Conservation (phyloP, 2,329 filamentous ascomycete genomes). For the Hypoxylon sp. region DNA sequence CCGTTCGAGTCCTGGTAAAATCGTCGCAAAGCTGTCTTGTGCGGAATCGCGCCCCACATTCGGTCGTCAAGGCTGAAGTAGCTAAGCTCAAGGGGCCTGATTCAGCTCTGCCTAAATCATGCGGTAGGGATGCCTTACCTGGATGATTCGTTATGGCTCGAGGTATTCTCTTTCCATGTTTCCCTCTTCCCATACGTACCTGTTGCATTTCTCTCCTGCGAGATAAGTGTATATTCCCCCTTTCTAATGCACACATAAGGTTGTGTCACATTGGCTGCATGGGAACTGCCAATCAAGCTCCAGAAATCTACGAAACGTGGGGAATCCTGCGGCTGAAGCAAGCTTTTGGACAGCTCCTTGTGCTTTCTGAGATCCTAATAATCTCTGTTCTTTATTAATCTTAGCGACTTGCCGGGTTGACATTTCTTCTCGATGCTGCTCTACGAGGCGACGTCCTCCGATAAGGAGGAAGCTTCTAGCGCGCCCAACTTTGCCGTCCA, state of each 20-base stretch:
- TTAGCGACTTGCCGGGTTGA: background rate
- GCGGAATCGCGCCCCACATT: constrained; percentile 23
- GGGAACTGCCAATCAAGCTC: constrained; percentile 36
- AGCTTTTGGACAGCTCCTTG: constrained; percentile 18
- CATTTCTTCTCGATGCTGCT: constrained; percentile 33
- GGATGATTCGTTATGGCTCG: no score
- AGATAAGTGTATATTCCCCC: constrained; percentile 12
- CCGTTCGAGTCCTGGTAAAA: constrained; percentile 11
- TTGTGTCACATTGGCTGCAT: constrained; percentile 33
- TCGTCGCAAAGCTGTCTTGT: background rate
- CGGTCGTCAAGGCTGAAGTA: constrained; percentile 42
- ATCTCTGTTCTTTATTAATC: constrained; percentile 7
- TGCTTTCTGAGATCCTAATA: constrained; percentile 9
- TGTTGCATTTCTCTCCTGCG: constrained; percentile 8
- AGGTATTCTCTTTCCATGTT: constrained; percentile 3
- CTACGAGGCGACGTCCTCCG: constrained; percentile 34
- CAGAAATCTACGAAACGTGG: constrained; percentile 31
- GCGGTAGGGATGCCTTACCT: no score
- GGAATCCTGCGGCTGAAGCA: constrained; percentile 37
- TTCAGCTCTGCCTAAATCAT: constrained; percentile 32
- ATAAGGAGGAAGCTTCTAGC: constrained; percentile 33
- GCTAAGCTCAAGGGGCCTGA: background rate
- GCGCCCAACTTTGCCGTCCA: constrained; percentile 16
- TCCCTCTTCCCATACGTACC: constrained; percentile 26
- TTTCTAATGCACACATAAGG: constrained; percentile 23